These are phyloP conservation scores for Stagonosporopsis rhizophila DNA, from an alignment of 2,329 filamentous ascomycete genomes.

Conservation along the genomic window DNA sequence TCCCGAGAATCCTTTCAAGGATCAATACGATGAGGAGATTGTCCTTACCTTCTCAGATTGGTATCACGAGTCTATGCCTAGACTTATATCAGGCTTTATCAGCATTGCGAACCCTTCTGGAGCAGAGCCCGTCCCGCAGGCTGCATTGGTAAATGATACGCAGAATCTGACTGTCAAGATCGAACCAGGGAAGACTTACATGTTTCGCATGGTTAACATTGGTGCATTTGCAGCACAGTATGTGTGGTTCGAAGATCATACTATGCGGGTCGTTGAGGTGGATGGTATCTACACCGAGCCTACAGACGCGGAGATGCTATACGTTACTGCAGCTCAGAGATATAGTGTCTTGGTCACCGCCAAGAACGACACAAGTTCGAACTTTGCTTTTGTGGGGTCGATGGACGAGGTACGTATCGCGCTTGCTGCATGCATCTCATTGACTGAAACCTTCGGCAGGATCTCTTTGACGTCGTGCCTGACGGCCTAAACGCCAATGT, in stretches of 20 bases:
- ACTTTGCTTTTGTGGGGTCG: constrained; percentile 67
- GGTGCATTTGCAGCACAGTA: constrained; percentile 75
- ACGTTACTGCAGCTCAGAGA: constrained; percentile 73
- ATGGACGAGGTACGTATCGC: constrained; percentile 53
- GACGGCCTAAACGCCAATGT: constrained; percentile 70
- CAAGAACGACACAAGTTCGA: constrained; percentile 60
- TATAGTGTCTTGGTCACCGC: constrained; percentile 72
- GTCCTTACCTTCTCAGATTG: constrained; percentile 75
- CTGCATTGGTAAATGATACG: constrained; percentile 70
- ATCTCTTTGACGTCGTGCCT: constrained; percentile 71
- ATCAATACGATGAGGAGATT: constrained; percentile 66
- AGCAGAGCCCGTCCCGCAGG: constrained; percentile 71
- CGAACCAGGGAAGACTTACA: constrained; percentile 65
- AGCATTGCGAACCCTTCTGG: constrained; percentile 62
- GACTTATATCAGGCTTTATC: constrained; percentile 54
- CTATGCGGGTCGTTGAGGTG: constrained; percentile 70
- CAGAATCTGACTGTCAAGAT: constrained; percentile 55
- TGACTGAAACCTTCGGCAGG: constrained; percentile 28
- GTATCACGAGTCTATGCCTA: constrained; percentile 67
- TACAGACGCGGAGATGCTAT: constrained; percentile 64
- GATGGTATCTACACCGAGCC: constrained; percentile 73
- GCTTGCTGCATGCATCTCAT: neutral
- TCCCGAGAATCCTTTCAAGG: constrained; percentile 58
- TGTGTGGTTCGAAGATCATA: constrained; percentile 72
- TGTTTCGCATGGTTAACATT: constrained; percentile 72